phyloP scores from a whole-genome alignment of 2,329 filamentous ascomycete species.

The Camillea tinctor region DNA sequence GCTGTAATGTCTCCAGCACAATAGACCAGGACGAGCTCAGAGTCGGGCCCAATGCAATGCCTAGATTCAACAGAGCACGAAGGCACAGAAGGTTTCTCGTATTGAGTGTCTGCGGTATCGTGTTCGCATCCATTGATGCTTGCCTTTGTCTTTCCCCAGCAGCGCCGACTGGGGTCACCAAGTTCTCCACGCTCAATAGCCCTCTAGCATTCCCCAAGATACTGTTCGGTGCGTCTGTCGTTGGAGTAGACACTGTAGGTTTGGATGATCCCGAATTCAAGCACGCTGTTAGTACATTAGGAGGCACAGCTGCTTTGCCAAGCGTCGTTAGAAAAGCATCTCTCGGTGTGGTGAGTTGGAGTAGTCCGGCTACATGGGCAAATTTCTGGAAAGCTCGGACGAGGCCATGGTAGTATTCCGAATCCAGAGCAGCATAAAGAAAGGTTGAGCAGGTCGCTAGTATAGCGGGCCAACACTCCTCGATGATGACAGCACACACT shows the following conservation, averaged over 20 bases:
- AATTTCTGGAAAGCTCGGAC: constrained; percentile 94
- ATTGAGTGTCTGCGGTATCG: constrained; percentile 59
- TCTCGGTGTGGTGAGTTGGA: constrained; percentile 79
- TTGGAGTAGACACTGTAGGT: constrained; percentile 43
- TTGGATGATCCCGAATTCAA: constrained; percentile 49
- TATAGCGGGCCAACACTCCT: constrained; percentile 93
- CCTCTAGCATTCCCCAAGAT: constrained; percentile 70
- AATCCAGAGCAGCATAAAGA: constrained; percentile 84
- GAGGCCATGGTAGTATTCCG: constrained; percentile 88
- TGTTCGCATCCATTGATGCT: constrained; percentile 53
- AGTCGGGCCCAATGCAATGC: constrained; percentile 89
- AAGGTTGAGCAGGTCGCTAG: constrained; percentile 95
- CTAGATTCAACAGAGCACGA: constrained; percentile 87
- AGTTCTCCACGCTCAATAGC: constrained; percentile 70
- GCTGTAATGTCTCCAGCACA: constrained; percentile 85
- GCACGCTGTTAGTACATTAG: constrained; percentile 67
- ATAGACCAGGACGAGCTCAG: constrained; percentile 86
- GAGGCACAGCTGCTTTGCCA: constrained; percentile 87
- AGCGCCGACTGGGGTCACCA: constrained; percentile 58
- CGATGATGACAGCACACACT: constrained; percentile 78
- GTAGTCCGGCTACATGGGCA: constrained; percentile 86
- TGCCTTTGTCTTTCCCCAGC: constrained; percentile 59
- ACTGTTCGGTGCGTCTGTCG: constrained; percentile 52
- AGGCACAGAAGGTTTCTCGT: constrained; percentile 89
- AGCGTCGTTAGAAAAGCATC: constrained; percentile 95